Base-by-base conservation (phyloP, 306 rosid species). In the Castanopsis chinensis region DNA sequence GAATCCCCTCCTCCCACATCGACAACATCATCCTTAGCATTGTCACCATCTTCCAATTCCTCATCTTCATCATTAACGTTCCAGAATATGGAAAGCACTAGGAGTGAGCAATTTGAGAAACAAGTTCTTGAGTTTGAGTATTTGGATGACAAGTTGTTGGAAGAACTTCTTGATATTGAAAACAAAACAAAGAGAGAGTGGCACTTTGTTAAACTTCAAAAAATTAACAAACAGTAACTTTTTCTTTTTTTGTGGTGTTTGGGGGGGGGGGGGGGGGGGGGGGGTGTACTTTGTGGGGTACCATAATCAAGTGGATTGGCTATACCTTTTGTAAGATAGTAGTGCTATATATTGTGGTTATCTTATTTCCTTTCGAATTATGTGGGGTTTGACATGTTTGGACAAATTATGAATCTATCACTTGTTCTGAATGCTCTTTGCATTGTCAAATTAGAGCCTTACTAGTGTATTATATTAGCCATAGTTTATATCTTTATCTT, bases 101-200 rank as follows among this genome's bases (percentile, higher is more conserved):
- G 32, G 4, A 35, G 41, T 65, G 71, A 45, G 3, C 64, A 81
- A 70, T 30, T 12, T 23, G 85, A 37, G 45, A 83, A 67, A 74
- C 81, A 80, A 70, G 92, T 93, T 35, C 18, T 91, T 1, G 91
- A 87, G 25, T 87, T 91, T 43, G 92, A 89, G 88, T 93, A 74
- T 67, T 77, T 89, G 57, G 96, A 93, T 75, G 92, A 91, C 19
- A 86, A 85, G 27, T 73, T 91, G 83, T 76, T 91, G 52, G 94
- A 93, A 51, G 97, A 91, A 45, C 97, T 91, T 78, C 88, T 91
- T 19, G 91, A 89, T 54, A 83, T 57, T 71, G 85, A 85, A 32
- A 27, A 74, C 13, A 64, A 72, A 33, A 32, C 19, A 20, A 79
- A 58, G 59, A 67, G 51, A 17, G 51, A 78, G 23, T 76, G 71